Percentiles rank a stretch among this genome's conserved stretches.
These are phyloP conservation scores for Talaromyces sp. DNA, from an alignment of 2,329 filamentous ascomycete genomes.

Conservation along the genomic window DNA sequence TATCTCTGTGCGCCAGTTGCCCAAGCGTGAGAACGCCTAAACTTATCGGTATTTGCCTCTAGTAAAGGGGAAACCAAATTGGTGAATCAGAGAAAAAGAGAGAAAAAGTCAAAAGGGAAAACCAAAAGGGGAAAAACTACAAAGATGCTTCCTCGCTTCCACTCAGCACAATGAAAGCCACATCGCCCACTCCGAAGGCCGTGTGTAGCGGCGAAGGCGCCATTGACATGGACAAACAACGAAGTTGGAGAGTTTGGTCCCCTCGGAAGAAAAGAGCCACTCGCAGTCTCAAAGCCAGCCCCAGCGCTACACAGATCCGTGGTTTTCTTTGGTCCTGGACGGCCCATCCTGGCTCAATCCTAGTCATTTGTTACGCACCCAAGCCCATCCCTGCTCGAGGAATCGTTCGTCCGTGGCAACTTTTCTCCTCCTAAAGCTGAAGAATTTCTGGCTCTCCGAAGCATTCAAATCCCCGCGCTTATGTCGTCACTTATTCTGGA, in stretches of 20 bases:
- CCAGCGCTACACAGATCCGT: conserved; percentile 26
- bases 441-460: conserved; percentile 12
- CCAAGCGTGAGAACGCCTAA: background rate
- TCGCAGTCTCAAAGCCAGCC: conserved; percentile 12
- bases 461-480: conserved; percentile 18
- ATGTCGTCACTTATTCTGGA: conserved; percentile 22
- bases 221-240: conserved; percentile 12
- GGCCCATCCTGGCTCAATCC: conserved; percentile 22
- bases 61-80: background rate
- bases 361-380: conserved; percentile 22
- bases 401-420: conserved; percentile 15
- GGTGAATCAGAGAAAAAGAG: background rate
- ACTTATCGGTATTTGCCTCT: background rate
- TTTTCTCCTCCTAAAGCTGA: conserved; percentile 7
- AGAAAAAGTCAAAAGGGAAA: background rate
- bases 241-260: conserved; percentile 17
- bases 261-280: conserved; percentile 25
- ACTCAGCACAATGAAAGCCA: conserved; percentile 13
- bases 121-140: background rate
- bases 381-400: conserved; percentile 25
- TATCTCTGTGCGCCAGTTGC: background rate
- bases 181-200: conserved; percentile 5
- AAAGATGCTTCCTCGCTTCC: too few relatives aligned
- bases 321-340: conserved; percentile 23
- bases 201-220: conserved; percentile 5